Base-by-base conservation (phyloP, 352 stramenopile species). In the Globisporangium cederbergense region DNA sequence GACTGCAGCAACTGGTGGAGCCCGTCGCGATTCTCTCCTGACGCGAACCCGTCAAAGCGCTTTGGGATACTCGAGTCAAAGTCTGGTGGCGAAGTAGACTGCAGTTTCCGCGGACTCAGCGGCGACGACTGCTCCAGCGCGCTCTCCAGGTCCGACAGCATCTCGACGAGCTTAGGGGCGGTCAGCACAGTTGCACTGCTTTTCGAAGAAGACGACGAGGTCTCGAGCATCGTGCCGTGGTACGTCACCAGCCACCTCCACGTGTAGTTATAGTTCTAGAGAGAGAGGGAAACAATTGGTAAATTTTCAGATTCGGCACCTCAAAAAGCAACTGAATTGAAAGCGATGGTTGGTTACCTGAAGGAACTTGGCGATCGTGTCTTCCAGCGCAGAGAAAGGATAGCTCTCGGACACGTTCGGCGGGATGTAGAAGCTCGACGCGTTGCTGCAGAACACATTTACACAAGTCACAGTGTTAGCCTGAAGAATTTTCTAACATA, bases 321-420 rank as follows among this genome's bases (percentile, higher is more conserved):
- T 9, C 47, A 53, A 53, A n/a, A 16, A 53, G 25, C 25, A 55
- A 20, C 4, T 34, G 7, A 42, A 42, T 42, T 0, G 3, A 42
- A 42, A 2, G 36, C 9, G 36, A 3, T 42, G 36, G 36, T 56
- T 56, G 36, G 36, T 56, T 56, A 94, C 84, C 77, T 94, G 83
- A 16, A 96, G 66, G 67, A 96, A 96, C 71, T 96, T 94, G 22
- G 86, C 87, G 61, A 96, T 90, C 57, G 83, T 91, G 65, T 96
- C 87, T 71, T 96, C 87, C 5, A 96, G 74, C 3, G 87, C 84
- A 43, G 85, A 96, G 42, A 94, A 86, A 5, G 85, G 83, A 62
- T 93, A 94, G 64, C 79, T 90, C 62, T 96, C 87, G 32, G 79
- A 83, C 25, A 96, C 83, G 67, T 89, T 91, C 4, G 87, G 85